These are phyloP conservation scores for Pseudogymnoascus verrucosus DNA, from an alignment of 2,329 filamentous ascomycete species.

Conservation along the genomic window DNA sequence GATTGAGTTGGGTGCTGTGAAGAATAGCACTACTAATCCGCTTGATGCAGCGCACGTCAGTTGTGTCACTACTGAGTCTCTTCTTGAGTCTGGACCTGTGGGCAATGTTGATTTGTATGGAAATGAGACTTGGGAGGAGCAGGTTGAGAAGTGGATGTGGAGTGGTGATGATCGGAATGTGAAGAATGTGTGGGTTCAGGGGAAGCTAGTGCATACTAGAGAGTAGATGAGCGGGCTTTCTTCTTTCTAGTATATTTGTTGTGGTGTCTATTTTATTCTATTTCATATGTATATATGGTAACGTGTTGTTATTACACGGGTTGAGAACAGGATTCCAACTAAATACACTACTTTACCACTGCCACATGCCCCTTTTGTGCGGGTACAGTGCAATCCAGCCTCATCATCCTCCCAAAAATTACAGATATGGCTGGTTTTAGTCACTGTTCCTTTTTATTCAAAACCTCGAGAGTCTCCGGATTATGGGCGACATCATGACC, in stretches of 20 bases:
- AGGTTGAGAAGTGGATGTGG: slow-evolving; percentile 89
- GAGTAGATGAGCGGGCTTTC: neutral
- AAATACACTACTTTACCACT: no score
- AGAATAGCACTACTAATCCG: slow-evolving; percentile 20
- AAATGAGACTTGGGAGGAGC: slow-evolving; percentile 81
- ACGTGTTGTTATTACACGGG: neutral
- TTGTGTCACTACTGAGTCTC: neutral
- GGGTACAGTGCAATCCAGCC: neutral
- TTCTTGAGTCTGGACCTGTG: slow-evolving; percentile 30
- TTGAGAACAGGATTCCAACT: neutral
- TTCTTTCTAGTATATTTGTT: neutral
- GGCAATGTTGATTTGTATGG: slow-evolving; percentile 83
- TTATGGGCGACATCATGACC: slow-evolving; percentile 34
- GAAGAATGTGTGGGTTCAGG: slow-evolving; percentile 79
- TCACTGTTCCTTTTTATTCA: slow-evolving; percentile 14
- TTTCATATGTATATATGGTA: neutral
- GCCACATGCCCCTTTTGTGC: no score
- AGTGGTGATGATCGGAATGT: slow-evolving; percentile 91
- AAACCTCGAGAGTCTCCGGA: slow-evolving; percentile 29
- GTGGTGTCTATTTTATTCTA: neutral
- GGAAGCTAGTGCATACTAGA: slow-evolving; percentile 61
- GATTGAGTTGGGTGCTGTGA: slow-evolving; percentile 49
- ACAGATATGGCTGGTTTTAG: neutral
- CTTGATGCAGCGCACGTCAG: neutral
- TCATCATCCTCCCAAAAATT: neutral